Evolutionary conservation across 1,139 yeast species (phyloP).

Genomic region (Pichia sp.): DNA sequence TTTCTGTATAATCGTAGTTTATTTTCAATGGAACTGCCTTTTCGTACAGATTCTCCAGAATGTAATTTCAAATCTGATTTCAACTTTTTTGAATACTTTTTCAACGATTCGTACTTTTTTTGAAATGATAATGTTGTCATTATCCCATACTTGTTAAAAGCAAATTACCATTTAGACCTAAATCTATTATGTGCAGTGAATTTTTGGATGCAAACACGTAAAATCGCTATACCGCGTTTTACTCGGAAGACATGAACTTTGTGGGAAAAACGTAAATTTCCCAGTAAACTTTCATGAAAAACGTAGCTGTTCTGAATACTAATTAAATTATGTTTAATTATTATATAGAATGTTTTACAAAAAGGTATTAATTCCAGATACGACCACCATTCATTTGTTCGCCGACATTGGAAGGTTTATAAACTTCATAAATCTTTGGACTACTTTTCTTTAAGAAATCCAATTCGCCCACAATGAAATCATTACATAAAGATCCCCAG

Average conservation of each 20-base stretch:
- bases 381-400: slow-evolving; percentile 15
- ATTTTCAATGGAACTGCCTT: slow-evolving; percentile 8
- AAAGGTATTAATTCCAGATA: slow-evolving; percentile 4
- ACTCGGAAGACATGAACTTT: too few species aligned
- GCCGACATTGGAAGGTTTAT: slow-evolving; percentile 5
- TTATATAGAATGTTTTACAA: not conserved
- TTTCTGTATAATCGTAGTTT: slow-evolving; percentile 11
- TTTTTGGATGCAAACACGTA: too few species aligned
- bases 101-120: not conserved
- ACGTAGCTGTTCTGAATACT: too few species aligned
- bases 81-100: slow-evolving; percentile 7
- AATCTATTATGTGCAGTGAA: too few species aligned
- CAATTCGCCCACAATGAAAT: slow-evolving; percentile 14
- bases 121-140: not conserved
- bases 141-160: not conserved
- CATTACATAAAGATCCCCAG: slow-evolving; percentile 11
- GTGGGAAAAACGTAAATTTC: too few species aligned
- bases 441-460: slow-evolving; percentile 13
- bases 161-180: too few species aligned
- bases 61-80: slow-evolving; percentile 7
- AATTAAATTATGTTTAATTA: too few species aligned
- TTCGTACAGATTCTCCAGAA: slow-evolving; percentile 9
- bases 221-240: too few species aligned
- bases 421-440: slow-evolving; percentile 8
- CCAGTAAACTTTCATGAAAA: too few species aligned